Evolutionary conservation across 2,329 filamentous ascomycete species (phyloP).

Genomic region (Ceratocystis huliohia): DNA sequence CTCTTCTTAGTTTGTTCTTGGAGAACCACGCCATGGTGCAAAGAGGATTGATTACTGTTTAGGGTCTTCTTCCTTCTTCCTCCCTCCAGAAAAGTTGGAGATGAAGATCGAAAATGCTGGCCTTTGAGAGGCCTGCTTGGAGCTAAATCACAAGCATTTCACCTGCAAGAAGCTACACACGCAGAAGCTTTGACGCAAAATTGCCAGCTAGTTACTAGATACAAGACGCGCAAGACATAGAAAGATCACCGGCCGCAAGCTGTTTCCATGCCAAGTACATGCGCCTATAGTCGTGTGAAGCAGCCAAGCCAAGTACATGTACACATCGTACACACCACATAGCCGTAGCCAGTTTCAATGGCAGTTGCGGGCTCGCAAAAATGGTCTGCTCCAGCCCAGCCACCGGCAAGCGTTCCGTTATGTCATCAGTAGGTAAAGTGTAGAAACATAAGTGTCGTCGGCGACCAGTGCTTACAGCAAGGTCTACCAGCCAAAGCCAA

Average conservation of each 20-base stretch:
- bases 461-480: slow-evolving; percentile 1
- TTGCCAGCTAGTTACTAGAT: background rate
- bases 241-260: background rate
- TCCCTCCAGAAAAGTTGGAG: background rate
- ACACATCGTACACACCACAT: background rate
- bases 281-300: background rate
- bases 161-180: background rate
- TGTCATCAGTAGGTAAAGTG: background rate
- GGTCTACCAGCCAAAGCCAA: background rate
- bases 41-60: background rate
- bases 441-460: background rate
- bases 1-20: background rate
- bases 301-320: background rate
- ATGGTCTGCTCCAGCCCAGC: background rate
- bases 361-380: background rate
- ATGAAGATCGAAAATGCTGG: background rate
- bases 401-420: background rate
- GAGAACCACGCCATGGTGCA: background rate
- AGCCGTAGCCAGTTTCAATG: background rate
- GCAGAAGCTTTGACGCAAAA: background rate
- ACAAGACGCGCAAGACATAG: background rate
- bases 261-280: background rate
- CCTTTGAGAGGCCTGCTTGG: background rate
- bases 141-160: background rate
- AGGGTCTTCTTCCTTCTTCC: background rate